Evolutionary conservation across 2,329 filamentous ascomycete species (phyloP), one percentile per base, ranked within the genome.

Genomic region (Trichoderma polysporum): DNA sequence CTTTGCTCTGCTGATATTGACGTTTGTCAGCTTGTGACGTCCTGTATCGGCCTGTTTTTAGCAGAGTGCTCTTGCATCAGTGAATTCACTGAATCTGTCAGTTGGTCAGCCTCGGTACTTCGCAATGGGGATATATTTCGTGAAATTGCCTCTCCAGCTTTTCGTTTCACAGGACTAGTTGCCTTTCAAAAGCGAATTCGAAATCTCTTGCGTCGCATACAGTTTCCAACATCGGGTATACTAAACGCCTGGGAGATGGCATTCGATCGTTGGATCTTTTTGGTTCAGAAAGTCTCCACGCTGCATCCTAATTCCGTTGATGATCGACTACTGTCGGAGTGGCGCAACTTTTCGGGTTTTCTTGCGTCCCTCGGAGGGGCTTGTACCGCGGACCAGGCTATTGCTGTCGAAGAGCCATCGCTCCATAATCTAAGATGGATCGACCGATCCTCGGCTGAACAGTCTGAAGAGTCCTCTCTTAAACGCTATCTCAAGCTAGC

Each of bases 291-390:
- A 61, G 84, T 90, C 10, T 86, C 86, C 17, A 82, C 81, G n/a
- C 80, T 82, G 1, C 74, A 82, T 2, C 71, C 80, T 4, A 85
- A 89, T 25, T 76, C 76, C 8, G 76, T 88, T 19, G 83, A 88
- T 39, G 88, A 90, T 69, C 83, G 78, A 68, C 80, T 81, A 3
- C 76, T 90, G 15, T 82, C 85, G 1, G 87, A 90, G 72, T 91
- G 89, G 89, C 84, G 89, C 41, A 91, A 91, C 69, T 85, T 88
- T 71, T 90, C 88, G 1, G 89, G 89, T 0, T 90, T 91, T 69
- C 80, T 91, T 12, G 88, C 88, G 5, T 90, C 89, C 0, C 77
- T 91, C 5, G 88, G 88, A 15, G 88, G 89, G 2, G 84, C 88
- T 63, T 91, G 89, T 74, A 86, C 86, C 9, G 85, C 88, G 2